phyloP scores from a whole-genome alignment of 441 rosid species.

The Adansonia grandidieri region DNA sequence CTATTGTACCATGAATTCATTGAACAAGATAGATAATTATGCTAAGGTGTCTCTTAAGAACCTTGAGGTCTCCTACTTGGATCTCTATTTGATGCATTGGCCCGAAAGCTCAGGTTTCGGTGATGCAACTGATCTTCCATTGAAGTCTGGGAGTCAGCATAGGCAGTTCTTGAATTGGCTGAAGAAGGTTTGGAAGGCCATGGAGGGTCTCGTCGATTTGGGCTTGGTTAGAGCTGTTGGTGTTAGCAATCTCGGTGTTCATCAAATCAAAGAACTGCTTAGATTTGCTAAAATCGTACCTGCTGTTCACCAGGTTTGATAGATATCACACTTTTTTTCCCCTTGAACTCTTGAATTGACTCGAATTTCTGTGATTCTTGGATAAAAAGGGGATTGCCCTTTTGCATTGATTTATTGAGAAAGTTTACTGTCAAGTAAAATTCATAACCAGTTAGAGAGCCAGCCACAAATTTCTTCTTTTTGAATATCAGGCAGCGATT shows the following conservation, averaged over 20 bases:
- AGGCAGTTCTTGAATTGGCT: constrained; percentile 57
- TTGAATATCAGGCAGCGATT: too few relatives aligned
- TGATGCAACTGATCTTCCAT: constrained; percentile 65
- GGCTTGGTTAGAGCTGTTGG: constrained; percentile 65
- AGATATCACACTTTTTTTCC: background rate
- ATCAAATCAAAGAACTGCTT: constrained; percentile 62
- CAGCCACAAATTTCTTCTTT: too few relatives aligned
- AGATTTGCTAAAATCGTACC: constrained; percentile 60
- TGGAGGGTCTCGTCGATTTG: constrained; percentile 57
- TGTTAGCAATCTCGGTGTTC: constrained; percentile 55
- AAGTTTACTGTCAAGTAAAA: too few relatives aligned
- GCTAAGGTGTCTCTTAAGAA: constrained; percentile 59
- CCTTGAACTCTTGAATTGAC: too few relatives aligned
- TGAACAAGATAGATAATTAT: constrained; percentile 62
- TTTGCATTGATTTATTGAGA: too few relatives aligned
- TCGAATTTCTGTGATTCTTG: too few relatives aligned
- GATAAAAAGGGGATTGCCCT: too few relatives aligned
- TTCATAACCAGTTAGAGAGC: too few relatives aligned
- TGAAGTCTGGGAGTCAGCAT: constrained; percentile 54
- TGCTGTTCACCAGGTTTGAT: constrained; percentile 61
- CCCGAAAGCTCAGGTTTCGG: constrained; percentile 60
- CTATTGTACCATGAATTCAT: constrained; percentile 61
- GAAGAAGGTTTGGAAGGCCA: constrained; percentile 66
- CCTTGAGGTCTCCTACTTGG: constrained; percentile 56
- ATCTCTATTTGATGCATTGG: constrained; percentile 69